A percentile compares a stretch with the other conserved stretches of the same genome.
phyloP scores from a whole-genome alignment of 345 rosid species.

The Salix dunnii region DNA sequence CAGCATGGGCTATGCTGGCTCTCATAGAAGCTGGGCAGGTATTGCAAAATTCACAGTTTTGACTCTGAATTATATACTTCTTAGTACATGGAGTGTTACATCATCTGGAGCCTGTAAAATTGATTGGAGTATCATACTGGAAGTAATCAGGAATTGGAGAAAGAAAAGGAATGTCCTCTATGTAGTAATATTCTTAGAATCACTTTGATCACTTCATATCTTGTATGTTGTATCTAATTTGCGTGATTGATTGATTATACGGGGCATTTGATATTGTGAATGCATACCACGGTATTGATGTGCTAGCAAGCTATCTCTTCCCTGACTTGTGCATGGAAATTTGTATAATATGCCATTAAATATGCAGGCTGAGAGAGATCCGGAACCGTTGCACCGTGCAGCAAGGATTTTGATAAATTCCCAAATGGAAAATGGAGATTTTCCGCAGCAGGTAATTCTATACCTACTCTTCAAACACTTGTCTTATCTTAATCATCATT shows the following conservation, averaged over 20 bases:
- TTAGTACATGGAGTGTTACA: neutral
- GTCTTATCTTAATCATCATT: neutral
- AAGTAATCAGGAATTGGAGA: neutral
- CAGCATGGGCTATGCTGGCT: constrained; percentile 72
- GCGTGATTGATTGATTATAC: neutral
- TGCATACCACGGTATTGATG: neutral
- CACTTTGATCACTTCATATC: neutral
- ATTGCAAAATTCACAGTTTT: neutral
- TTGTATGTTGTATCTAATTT: neutral
- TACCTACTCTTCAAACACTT: neutral
- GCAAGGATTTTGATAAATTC: constrained; percentile 47
- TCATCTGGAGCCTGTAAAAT: neutral
- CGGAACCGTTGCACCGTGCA: constrained; percentile 50
- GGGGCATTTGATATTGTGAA: neutral
- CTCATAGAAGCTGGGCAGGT: constrained; percentile 74
- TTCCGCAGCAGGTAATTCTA: constrained; percentile 56
- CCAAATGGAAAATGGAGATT: constrained; percentile 66
- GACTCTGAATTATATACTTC: neutral
- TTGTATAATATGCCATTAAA: neutral
- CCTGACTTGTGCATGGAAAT: neutral
- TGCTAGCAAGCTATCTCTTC: neutral
- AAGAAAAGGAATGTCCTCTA: neutral
- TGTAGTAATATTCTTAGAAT: neutral
- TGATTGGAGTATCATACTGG: neutral
- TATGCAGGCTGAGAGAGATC: constrained; percentile 46